Conservation (phyloP, 805 yeast genomes). For the Candida adriatica region DNA sequence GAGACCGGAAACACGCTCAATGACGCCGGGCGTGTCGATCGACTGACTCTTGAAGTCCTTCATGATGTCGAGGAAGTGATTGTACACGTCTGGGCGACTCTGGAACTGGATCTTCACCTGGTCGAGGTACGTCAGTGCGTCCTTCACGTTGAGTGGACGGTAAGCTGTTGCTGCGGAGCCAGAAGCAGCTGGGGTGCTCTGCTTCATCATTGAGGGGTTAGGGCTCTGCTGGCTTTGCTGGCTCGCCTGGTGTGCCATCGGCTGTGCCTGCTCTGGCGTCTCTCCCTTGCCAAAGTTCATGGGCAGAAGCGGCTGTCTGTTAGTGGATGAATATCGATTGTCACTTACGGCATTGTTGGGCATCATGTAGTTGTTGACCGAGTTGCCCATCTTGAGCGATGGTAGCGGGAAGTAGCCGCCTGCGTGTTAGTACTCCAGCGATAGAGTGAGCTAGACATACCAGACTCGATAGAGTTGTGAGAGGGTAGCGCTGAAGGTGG, state of each 20-base stretch:
- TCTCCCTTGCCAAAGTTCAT: conserved; percentile 5
- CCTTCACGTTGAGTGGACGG: conserved; percentile 89
- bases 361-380: conserved; percentile 14
- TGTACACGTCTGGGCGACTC: conserved; percentile 91
- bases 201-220: conserved; percentile 9
- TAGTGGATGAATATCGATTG: conserved; percentile 1
- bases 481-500: conserved; percentile 39
- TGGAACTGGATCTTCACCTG: conserved; percentile 92
- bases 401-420: conserved; percentile 20
- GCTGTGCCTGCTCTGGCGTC: conserved; percentile 2
- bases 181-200: conserved; percentile 8
- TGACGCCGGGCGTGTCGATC: conserved; percentile 97
- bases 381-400: conserved; percentile 14
- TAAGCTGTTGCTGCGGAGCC: conserved; percentile 28
- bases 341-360: conserved; percentile 12
- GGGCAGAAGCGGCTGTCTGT: conserved; percentile 7
- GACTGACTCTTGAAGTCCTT: conserved; percentile 95
- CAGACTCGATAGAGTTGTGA: conserved; percentile 19
- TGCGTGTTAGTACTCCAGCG: not conserved
- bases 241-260: conserved; percentile 22
- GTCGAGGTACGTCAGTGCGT: conserved; percentile 90
- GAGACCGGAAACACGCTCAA: conserved; percentile 85
- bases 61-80: conserved; percentile 95
- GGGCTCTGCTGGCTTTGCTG: conserved; percentile 1
- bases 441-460: conserved; percentile 11